Evolutionary conservation across 305 asterid genomes (phyloP), one percentile per base, ranked within the genome.

Genomic region (Vinca major): DNA sequence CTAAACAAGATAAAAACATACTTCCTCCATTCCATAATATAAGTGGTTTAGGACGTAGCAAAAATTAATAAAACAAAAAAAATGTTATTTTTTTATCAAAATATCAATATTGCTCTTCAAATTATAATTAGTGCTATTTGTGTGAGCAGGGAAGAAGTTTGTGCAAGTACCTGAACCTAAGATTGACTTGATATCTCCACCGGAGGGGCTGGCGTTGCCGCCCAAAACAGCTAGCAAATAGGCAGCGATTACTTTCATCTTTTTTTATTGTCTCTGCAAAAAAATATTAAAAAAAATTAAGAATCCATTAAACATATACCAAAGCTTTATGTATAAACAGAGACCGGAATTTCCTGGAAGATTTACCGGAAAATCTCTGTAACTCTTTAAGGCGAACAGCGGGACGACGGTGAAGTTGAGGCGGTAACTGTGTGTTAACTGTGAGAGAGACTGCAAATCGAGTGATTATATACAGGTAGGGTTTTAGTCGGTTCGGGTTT

Each of bases 161-260:
- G 11, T 37, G 26, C 7, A 16, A 2, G 21, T 33, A 60, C 63
- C 73, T 0, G 73, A 45, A 16, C 66, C 58, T 5, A 69, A 62
- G 7, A 69, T 69, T 17, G 4, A 20, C 40, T 69, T 69, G 44
- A 57, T 47, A 47, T 69, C 65, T 14, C 26, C 66, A 7, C 58
- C 40, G 21, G 73, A 19, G 8, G 73, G 73, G 33, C 43, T 2
- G 47, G 54, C 8, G 56, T 69, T 69, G 54, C 73, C 73, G 39
- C 66, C 73, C 66, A 69, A 40, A 57, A 12, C 57, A 20, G 73
- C 73, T 19, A 69, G 50, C 58, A 69, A 49, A 57, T 56, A 69
- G 20, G 73, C 66, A 11, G 73, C 73, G 9, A 69, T 50, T 3
- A 58, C 56, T 66, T 68, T 69, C 73, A 69, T 69, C 45, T 68